phyloP scores from a whole-genome alignment of 2,329 filamentous ascomycete genomes.

The Penicillium polonicum region DNA sequence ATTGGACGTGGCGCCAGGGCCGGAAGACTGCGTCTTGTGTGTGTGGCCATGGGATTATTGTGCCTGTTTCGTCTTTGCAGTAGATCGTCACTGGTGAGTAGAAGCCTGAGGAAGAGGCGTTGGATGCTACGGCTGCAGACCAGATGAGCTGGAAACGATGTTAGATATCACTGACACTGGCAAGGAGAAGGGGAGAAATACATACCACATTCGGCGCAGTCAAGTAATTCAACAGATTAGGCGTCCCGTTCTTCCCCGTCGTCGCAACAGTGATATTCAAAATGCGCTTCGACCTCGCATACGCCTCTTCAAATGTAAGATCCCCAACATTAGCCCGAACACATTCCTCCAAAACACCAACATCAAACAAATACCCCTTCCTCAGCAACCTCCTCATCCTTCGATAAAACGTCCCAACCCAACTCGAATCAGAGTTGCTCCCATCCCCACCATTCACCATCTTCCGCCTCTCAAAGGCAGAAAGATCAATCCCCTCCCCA shows the following conservation, averaged over 20 bases:
- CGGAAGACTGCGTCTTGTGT: slow-evolving; percentile 60
- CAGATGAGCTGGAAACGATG: slow-evolving; percentile 57
- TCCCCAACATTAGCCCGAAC: slow-evolving; percentile 83
- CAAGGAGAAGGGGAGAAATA: slow-evolving; percentile 26
- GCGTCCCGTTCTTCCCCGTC: slow-evolving; percentile 70
- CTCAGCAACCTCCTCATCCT: slow-evolving; percentile 67
- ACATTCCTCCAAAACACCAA: slow-evolving; percentile 76
- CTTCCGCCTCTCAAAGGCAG: slow-evolving; percentile 63
- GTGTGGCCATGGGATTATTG: slow-evolving; percentile 71
- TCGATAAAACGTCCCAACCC: slow-evolving; percentile 61
- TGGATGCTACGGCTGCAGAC: slow-evolving; percentile 45
- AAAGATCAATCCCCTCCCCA: slow-evolving; percentile 77
- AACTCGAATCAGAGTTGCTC: slow-evolving; percentile 34
- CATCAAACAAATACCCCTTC: slow-evolving; percentile 82
- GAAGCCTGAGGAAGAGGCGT: slow-evolving; percentile 56
- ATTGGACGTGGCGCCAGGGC: slow-evolving; percentile 66
- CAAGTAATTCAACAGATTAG: slow-evolving; percentile 84
- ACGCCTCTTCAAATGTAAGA: slow-evolving; percentile 90
- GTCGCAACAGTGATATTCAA: slow-evolving; percentile 90
- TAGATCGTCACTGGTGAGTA: slow-evolving; percentile 68
- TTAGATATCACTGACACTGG: background rate
- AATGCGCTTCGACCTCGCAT: slow-evolving; percentile 76
- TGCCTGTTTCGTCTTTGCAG: slow-evolving; percentile 73
- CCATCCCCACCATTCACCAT: slow-evolving; percentile 16
- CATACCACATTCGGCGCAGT: slow-evolving; percentile 88